Conservation (phyloP, 306 rosid species). For the Leucaena leucocephala region DNA sequence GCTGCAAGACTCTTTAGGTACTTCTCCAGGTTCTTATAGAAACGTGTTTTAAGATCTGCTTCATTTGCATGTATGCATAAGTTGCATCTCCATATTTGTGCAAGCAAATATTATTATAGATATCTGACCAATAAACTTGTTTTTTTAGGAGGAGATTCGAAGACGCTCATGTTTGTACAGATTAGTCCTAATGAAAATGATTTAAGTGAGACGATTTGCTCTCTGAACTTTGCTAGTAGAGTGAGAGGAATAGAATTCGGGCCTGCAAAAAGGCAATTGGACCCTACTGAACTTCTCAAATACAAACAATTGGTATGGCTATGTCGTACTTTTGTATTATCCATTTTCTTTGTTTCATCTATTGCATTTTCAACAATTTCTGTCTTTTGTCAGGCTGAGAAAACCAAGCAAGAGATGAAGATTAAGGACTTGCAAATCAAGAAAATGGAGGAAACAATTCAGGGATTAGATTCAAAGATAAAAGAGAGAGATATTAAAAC, state of each 20-base stretch:
- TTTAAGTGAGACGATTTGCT: constrained; percentile 95
- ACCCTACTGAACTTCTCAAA: constrained; percentile 70
- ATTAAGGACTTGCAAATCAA: constrained; percentile 78
- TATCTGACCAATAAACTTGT: constrained; percentile 37
- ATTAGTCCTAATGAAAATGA: constrained; percentile 94
- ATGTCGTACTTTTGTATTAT: constrained; percentile 13
- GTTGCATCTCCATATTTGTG: neutral
- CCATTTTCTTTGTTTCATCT: neutral
- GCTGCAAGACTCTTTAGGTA: constrained; percentile 98
- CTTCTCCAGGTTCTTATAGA: constrained; percentile 22
- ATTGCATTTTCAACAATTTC: constrained; percentile 17
- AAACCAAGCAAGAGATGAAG: constrained; percentile 72
- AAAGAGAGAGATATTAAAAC: constrained; percentile 80
- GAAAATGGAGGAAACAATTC: constrained; percentile 91
- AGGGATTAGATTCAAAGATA: constrained; percentile 75
- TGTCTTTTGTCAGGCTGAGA: constrained; percentile 62
- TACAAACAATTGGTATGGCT: constrained; percentile 77
- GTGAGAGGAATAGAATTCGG: constrained; percentile 96
- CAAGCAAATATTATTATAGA: constrained; percentile 1
- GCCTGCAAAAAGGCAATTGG: constrained; percentile 86
- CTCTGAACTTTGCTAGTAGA: constrained; percentile 95
- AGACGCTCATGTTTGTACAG: constrained; percentile 96
- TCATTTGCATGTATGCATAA: neutral
- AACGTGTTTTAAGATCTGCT: constrained; percentile 4
- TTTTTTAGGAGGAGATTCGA: constrained; percentile 89